A percentile compares a stretch with the other conserved stretches of the same genome.
Conservation (phyloP, 225 moss, liverwort and hornwort species). For the Anthoceros angustus region DNA sequence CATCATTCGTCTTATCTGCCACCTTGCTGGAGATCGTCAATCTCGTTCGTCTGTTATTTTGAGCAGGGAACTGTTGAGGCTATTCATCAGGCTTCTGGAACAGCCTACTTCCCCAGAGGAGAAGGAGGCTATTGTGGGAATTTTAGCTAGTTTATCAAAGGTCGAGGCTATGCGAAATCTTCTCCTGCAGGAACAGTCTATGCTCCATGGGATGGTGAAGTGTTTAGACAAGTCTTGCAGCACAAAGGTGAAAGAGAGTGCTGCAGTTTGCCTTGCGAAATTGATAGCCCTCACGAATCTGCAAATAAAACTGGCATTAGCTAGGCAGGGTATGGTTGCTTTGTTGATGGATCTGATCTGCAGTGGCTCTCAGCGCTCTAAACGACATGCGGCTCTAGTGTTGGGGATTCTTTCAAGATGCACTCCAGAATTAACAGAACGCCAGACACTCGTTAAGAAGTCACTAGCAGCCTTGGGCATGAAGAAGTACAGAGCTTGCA, state of each 20-base stretch:
- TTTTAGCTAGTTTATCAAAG: constrained; percentile 23
- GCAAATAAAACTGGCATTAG: constrained; percentile 13
- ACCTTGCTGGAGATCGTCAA: constrained; percentile 29
- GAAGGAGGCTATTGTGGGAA: constrained; percentile 24
- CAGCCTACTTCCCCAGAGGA: constrained; percentile 14
- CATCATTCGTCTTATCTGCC: constrained; percentile 23
- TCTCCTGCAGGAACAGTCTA: constrained; percentile 8
- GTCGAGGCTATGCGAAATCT: constrained; percentile 10
- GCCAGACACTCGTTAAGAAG: constrained; percentile 13
- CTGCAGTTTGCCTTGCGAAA: constrained; percentile 22
- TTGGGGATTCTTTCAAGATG: constrained; percentile 25
- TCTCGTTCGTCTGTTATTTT: constrained; percentile 17
- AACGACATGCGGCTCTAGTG: constrained; percentile 17
- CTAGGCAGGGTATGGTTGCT: constrained; percentile 21
- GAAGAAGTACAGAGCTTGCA: constrained; percentile 20
- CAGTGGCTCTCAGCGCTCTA: constrained; percentile 16
- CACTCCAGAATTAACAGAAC: constrained; percentile 21
- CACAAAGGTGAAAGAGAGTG: constrained; percentile 18
- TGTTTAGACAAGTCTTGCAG: constrained; percentile 21
- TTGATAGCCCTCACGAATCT: constrained; percentile 15
- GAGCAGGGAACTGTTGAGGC: constrained; percentile 12
- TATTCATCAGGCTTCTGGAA: constrained; percentile 18
- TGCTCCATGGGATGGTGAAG: constrained; percentile 17
- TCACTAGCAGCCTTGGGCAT: constrained; percentile 16
- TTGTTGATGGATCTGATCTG: constrained; percentile 12